phyloP scores from a whole-genome alignment of 306 rosid species.

The Clitoria ternatea region DNA sequence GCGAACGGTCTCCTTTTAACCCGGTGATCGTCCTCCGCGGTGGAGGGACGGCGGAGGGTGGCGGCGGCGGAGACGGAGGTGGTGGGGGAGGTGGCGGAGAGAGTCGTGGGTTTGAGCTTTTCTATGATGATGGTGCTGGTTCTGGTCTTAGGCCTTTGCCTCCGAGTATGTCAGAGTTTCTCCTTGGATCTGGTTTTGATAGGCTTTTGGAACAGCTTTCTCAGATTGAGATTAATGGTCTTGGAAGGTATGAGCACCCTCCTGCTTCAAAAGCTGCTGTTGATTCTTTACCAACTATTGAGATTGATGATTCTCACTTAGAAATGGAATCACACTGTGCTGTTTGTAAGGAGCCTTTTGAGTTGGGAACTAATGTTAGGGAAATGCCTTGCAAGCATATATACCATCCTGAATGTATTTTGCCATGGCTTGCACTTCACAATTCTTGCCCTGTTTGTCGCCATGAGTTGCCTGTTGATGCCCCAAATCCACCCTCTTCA shows the following conservation, averaged over 20 bases:
- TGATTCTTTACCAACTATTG: slow-evolving; percentile 68
- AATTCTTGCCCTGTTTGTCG: slow-evolving; percentile 94
- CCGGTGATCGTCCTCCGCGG: slow-evolving; percentile 78
- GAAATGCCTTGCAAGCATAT: slow-evolving; percentile 91
- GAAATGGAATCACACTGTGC: slow-evolving; percentile 61
- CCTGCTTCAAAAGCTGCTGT: slow-evolving; percentile 77
- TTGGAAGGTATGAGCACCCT: slow-evolving; percentile 54
- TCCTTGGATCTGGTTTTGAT: slow-evolving; percentile 77
- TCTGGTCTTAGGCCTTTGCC: slow-evolving; percentile 80
- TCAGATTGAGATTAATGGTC: slow-evolving; percentile 62
- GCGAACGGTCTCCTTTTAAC: slow-evolving; percentile 62
- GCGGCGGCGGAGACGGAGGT: background rate
- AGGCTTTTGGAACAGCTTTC: slow-evolving; percentile 73
- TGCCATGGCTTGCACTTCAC: slow-evolving; percentile 77
- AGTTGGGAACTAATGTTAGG: slow-evolving; percentile 43
- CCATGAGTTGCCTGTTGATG: slow-evolving; percentile 55
- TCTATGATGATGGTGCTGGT: slow-evolving; percentile 67
- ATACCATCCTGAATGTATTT: slow-evolving; percentile 72
- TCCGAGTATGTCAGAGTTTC: slow-evolving; percentile 72
- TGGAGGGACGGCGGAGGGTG: slow-evolving; percentile 18
- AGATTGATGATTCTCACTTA: slow-evolving; percentile 41
- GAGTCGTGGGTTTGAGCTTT: slow-evolving; percentile 64
- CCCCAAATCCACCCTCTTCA: background rate
- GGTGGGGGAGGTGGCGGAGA: no score
- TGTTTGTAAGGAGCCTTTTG: slow-evolving; percentile 69